These are phyloP conservation scores for Xanthoceras sorbifolium DNA, from an alignment of 345 rosid species.

Conservation along the genomic window DNA sequence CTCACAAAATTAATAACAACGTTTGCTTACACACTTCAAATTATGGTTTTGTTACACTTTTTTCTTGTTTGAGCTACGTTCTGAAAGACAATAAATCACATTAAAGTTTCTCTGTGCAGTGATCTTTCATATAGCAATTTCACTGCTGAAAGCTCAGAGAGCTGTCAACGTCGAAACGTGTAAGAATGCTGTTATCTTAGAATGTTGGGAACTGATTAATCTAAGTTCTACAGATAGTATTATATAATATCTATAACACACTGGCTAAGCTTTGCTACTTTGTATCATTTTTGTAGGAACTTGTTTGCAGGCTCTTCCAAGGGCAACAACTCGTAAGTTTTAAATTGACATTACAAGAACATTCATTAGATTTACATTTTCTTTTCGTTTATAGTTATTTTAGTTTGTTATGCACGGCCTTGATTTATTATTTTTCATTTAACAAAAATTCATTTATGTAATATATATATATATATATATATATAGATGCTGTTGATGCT, in stretches of 20 bases:
- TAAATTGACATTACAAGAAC: not conserved
- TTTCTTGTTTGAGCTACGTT: not conserved
- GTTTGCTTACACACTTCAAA: too few species aligned
- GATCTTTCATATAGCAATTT: conserved; percentile 45
- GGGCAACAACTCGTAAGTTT: conserved; percentile 30
- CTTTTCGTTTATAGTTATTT: not conserved
- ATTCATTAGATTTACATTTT: not conserved
- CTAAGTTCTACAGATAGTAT: not conserved
- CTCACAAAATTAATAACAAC: not conserved
- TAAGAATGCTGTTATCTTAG: conserved; percentile 21
- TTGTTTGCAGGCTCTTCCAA: conserved; percentile 38
- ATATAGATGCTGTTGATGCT: not conserved
- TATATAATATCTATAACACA: not conserved
- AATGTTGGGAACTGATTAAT: not conserved
- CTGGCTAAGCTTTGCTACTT: not conserved
- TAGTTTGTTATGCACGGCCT: not conserved
- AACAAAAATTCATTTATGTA: not conserved
- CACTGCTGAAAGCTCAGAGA: not conserved
- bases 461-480: too few species aligned
- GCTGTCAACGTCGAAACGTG: conserved; percentile 19
- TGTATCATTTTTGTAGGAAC: conserved; percentile 31
- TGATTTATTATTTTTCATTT: not conserved
- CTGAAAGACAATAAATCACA: not conserved
- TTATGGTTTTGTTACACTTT: not conserved
- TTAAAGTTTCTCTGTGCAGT: conserved; percentile 22